Evolutionary conservation across 2,329 filamentous ascomycete genomes (phyloP), one percentile per base, ranked within the genome.

Genomic region (Colletotrichum abscissum): DNA sequence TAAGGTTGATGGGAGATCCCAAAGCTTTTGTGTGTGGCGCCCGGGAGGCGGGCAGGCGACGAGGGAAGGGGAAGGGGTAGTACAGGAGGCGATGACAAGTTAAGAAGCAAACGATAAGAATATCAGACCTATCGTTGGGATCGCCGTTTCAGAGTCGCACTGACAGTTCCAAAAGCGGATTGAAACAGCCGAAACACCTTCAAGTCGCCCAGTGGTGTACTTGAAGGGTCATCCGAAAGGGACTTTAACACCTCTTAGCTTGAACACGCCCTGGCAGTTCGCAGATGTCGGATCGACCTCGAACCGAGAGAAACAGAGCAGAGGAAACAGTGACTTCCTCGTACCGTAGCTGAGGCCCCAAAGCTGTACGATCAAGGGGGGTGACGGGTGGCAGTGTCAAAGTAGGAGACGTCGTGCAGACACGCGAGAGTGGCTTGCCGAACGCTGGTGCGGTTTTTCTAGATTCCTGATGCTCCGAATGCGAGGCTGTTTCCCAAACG

Each of bases 141-240:
- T 83, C 81, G 80, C 81, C 80, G 79, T 81, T 82, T 81, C 79
- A 81, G 77, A 78, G 77, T 81, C 78, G 81, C 79, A 82, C 79
- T 80, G 80, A 81, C 79, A 77, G 76, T 78, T 78, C 77, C 76
- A 72, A 77, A 79, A 76, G 77, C 77, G 76, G 78, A 80, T 82
- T 81, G 80, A 84, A 83, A 83, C 82, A 78, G 78, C 80, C 82
- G 80, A 84, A 83, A 84, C 82, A 79, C 79, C 77, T 76, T 75
- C 72, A 77, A 79, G 78, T 78, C 78, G 78, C 79, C 78, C 76
- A 77, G 75, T 74, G 73, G 71, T 78, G 75, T 75, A 69, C 68
- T 75, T 76, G 76, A 75, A 74, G 74, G 69, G 75, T 74, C 73
- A 69, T 74, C 72, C 66, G 76, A 72, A 76, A 70, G 60, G 63